Conservation (phyloP, 192 early-diverging fungal species). For the Backusella mclennaniae region DNA sequence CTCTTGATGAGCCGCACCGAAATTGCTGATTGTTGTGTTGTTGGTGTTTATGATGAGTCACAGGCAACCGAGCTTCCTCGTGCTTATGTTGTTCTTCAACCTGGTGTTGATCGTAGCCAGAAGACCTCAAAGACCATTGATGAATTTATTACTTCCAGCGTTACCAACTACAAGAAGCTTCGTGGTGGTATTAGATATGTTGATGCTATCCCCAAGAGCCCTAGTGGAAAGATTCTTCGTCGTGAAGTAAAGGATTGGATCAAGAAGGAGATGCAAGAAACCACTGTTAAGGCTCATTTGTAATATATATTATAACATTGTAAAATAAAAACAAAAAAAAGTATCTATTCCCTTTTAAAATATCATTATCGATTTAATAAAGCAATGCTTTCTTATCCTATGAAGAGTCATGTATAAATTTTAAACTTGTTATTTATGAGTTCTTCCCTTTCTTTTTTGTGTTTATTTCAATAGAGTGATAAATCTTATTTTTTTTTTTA, state of each 20-base stretch:
- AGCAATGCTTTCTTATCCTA: not conserved
- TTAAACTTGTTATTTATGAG: not conserved
- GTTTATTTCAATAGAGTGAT: too few species aligned
- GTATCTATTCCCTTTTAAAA: not conserved
- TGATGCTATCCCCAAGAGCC: slow-evolving; percentile 72
- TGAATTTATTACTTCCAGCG: slow-evolving; percentile 58
- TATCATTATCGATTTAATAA: not conserved
- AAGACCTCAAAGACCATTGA: slow-evolving; percentile 40
- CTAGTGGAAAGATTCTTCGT: slow-evolving; percentile 82
- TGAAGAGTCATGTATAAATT: not conserved
- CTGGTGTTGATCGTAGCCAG: slow-evolving; percentile 36
- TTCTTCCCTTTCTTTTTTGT: too few species aligned
- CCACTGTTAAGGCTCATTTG: not conserved
- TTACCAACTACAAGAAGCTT: slow-evolving; percentile 75
- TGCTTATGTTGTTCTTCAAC: slow-evolving; percentile 73
- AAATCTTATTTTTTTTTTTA: too few species aligned
- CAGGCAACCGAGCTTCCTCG: slow-evolving; percentile 73
- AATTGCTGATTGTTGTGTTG: slow-evolving; percentile 48
- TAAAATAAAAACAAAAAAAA: slow-evolving; percentile 9
- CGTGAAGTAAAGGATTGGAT: slow-evolving; percentile 43
- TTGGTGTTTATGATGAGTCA: slow-evolving; percentile 40
- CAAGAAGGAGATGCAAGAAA: slow-evolving; percentile 25
- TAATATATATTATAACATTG: slow-evolving; percentile 1
- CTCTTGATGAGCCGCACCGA: slow-evolving; percentile 52
- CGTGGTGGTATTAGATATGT: slow-evolving; percentile 77